phyloP scores from a whole-genome alignment of 176 grass and related monocot genomes.

The Bolboschoenus planiculmis region DNA sequence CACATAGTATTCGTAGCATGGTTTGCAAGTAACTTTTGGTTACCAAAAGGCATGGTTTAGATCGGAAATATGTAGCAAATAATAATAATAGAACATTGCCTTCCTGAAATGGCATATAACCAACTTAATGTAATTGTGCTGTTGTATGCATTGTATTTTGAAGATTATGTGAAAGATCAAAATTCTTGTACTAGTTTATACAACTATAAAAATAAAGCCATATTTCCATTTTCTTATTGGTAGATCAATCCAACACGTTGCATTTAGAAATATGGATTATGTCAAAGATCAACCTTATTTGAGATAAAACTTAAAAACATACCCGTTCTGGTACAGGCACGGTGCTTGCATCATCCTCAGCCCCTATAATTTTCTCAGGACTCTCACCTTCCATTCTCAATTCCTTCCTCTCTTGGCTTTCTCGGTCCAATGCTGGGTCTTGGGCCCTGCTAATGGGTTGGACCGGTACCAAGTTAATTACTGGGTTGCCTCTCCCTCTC shows the following conservation, averaged over 20 bases:
- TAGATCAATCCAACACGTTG: neutral
- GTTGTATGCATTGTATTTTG: neutral
- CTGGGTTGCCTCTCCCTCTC: slow-evolving; percentile 15
- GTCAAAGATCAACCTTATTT: slow-evolving; percentile 10
- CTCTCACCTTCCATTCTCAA: slow-evolving; percentile 73
- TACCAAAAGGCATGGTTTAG: neutral
- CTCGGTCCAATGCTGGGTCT: slow-evolving; percentile 35
- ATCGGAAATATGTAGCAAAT: neutral
- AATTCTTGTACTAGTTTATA: slow-evolving; percentile 1
- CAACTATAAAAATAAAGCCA: neutral
- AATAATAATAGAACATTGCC: neutral
- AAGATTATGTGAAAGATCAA: neutral
- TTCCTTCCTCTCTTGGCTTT: slow-evolving; percentile 27
- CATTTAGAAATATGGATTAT: slow-evolving; percentile 5
- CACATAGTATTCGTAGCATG: too few relatives aligned
- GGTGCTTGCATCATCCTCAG: slow-evolving; percentile 52
- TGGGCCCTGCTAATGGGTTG: slow-evolving; percentile 34
- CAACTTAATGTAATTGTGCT: neutral
- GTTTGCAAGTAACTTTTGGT: neutral
- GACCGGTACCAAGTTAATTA: slow-evolving; percentile 36
- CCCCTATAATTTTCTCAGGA: slow-evolving; percentile 53
- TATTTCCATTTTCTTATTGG: neutral
- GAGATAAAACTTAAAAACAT: slow-evolving; percentile 18
- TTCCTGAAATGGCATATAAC: neutral
- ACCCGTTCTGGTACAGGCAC: slow-evolving; percentile 72